phyloP scores from a whole-genome alignment of 805 yeast species.

The Candida ulmi region DNA sequence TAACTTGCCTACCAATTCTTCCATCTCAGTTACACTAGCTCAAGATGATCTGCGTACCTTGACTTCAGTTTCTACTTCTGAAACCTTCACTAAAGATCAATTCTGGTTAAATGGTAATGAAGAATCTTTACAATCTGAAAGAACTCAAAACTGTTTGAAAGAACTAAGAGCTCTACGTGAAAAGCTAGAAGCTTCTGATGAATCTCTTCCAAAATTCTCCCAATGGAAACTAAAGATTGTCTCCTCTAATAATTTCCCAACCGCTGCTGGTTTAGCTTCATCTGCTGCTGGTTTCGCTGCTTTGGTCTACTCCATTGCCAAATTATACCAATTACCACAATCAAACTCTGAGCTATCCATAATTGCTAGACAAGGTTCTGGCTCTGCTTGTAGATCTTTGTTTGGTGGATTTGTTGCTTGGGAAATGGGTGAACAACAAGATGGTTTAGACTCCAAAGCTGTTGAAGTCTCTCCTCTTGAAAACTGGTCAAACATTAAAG shows the following conservation, averaged over 20 bases:
- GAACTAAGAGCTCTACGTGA: conserved; percentile 69
- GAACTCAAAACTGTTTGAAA: conserved; percentile 66
- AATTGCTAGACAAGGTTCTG: conserved; percentile 97
- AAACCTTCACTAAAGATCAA: conserved; percentile 51
- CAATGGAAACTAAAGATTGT: conserved; percentile 70
- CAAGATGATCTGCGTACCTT: conserved; percentile 88
- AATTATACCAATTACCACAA: conserved; percentile 79
- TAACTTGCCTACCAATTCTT: conserved; percentile 93
- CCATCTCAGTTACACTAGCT: conserved; percentile 89
- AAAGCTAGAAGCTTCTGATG: conserved; percentile 50
- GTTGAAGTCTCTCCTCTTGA: conserved; percentile 79
- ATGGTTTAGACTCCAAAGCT: conserved; percentile 94
- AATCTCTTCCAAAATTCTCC: conserved; percentile 55
- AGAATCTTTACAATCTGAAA: conserved; percentile 61
- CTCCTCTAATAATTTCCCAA: conserved; percentile 95
- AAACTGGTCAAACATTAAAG: conserved; percentile 93
- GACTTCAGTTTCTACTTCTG: conserved; percentile 78
- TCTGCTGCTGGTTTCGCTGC: conserved; percentile 99
- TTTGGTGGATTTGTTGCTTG: conserved; percentile 98
- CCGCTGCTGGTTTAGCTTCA: conserved; percentile 98
- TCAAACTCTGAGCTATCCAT: conserved; percentile 79
- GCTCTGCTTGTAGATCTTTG: conserved; percentile 95
- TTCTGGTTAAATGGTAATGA: conserved; percentile 83
- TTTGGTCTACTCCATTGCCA: conserved; percentile 82
- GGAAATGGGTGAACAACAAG: conserved; percentile 81